Evolutionary conservation across 495 filamentous ascomycete genomes (phyloP), one percentile per base, ranked within the genome.

Genomic region (Pyronema omphalodes): DNA sequence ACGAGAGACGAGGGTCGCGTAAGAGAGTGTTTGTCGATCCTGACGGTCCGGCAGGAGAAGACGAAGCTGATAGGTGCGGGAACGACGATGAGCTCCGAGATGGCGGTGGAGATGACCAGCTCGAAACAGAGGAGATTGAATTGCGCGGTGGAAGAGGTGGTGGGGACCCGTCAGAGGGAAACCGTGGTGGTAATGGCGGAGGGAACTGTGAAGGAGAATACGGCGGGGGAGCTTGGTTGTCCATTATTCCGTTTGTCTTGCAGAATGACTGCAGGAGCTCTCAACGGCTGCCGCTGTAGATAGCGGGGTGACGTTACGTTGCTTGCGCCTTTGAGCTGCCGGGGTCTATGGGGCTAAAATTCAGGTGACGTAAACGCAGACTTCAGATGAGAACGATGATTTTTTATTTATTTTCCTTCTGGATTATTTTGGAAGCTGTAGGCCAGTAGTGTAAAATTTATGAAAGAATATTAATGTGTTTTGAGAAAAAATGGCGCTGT

Each of bases 1-100:
- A 52, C 9, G 50, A 52, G 36, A 14, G 11, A 12, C 50, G 50
- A n/a, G 50, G 50, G 18, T 52, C 50, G 15, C 37, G 50, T 7
- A 43, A 17, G 50, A 52, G 35, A 8, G 50, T 41, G 7, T 34
- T 35, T 8, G 44, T 9, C 12, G 41, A 54, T 40, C 11, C 37
- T 18, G 50, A 19, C 9, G 50, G 50, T 8, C 9, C 44, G 44
- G 48, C 18, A 23, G 48, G 33, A 37, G 12, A 18, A 33, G 17
- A 9, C 9, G 12, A 33, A 8, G 48, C 3, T 12, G 48, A 37
- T 9, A 37, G 33, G 17, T 9, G 48, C 36, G 48, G 29, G 9
- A 33, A 11, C 23, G 19, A 37, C n/a, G 23, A 37, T 8, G 48
- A 51, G 18, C 18, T 17, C 12, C 48, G 17, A 9, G 48, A 37